phyloP scores from a whole-genome alignment of 345 rosid species.

The Cardamine chenopodiifolia region DNA sequence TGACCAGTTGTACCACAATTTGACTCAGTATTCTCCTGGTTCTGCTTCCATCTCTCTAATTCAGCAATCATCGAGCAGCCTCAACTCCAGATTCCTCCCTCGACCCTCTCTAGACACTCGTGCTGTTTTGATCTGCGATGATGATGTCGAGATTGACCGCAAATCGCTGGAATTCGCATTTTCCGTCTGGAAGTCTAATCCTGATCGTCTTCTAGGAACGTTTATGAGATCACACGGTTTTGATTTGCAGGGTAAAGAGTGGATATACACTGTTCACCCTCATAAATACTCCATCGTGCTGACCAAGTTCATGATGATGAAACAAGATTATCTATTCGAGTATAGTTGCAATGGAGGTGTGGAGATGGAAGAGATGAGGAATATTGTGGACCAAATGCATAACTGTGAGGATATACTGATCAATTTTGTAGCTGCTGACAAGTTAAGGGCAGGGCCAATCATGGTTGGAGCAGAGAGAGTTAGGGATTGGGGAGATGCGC shows the following conservation, averaged over 20 bases:
- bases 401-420: slow-evolving; percentile 80
- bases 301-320: slow-evolving; percentile 73
- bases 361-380: slow-evolving; percentile 56
- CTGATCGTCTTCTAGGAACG: slow-evolving; percentile 55
- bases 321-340: slow-evolving; percentile 51
- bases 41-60: slow-evolving; percentile 56
- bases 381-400: slow-evolving; percentile 53
- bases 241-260: slow-evolving; percentile 51
- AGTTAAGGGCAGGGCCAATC: slow-evolving; percentile 55
- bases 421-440: slow-evolving; percentile 69
- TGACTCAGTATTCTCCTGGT: slow-evolving; percentile 52
- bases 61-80: slow-evolving; percentile 63
- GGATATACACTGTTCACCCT: slow-evolving; percentile 79
- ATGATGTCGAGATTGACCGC: slow-evolving; percentile 62
- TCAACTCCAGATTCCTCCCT: slow-evolving; percentile 69
- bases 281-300: slow-evolving; percentile 68
- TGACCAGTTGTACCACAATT: slow-evolving; percentile 48
- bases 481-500: slow-evolving; percentile 79
- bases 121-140: slow-evolving; percentile 67
- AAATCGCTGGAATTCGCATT: slow-evolving; percentile 60
- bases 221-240: slow-evolving; percentile 68
- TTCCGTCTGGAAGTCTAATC: slow-evolving; percentile 57
- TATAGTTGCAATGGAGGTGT: slow-evolving; percentile 67
- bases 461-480: slow-evolving; percentile 68
- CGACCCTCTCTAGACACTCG: slow-evolving; percentile 49